Conservation (phyloP, 2,329 filamentous ascomycete species). For the Diaporthe vexans region DNA sequence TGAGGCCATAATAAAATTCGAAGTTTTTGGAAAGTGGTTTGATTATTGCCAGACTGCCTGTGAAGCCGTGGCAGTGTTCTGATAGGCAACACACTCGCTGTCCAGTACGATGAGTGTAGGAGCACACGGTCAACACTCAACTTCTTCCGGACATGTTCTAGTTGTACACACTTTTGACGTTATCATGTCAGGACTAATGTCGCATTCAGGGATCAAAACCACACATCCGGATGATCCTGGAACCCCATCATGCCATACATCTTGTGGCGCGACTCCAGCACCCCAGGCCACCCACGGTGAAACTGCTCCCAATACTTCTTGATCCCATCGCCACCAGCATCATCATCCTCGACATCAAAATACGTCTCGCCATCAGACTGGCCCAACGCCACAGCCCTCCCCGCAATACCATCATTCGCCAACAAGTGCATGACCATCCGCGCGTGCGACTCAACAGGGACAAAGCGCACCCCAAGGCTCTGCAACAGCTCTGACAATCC, state of each 20-base stretch:
- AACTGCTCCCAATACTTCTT: neutral
- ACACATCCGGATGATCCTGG: neutral
- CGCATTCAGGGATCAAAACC: neutral
- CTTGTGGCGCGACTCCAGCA: neutral
- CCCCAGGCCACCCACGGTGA: neutral
- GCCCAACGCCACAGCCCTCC: neutral
- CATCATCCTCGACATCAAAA: conserved; percentile 6
- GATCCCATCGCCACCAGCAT: neutral
- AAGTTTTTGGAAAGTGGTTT: too few relatives aligned
- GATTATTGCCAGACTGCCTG: too few relatives aligned
- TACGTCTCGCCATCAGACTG: neutral
- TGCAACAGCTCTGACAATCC: neutral
- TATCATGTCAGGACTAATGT: too few relatives aligned
- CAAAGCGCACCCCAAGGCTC: neutral
- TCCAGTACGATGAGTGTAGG: too few relatives aligned
- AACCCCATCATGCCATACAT: conserved; percentile 9
- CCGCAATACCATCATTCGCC: neutral
- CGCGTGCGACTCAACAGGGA: neutral
- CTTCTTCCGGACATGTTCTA: too few relatives aligned
- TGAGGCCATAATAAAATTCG: too few relatives aligned
- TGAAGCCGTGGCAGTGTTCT: too few relatives aligned
- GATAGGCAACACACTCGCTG: too few relatives aligned
- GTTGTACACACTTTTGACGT: too few relatives aligned
- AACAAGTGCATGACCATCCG: neutral
- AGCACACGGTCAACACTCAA: too few relatives aligned